These are phyloP conservation scores for Phyllachora maydis DNA, from an alignment of 2,329 filamentous ascomycete genomes.

Conservation along the genomic window DNA sequence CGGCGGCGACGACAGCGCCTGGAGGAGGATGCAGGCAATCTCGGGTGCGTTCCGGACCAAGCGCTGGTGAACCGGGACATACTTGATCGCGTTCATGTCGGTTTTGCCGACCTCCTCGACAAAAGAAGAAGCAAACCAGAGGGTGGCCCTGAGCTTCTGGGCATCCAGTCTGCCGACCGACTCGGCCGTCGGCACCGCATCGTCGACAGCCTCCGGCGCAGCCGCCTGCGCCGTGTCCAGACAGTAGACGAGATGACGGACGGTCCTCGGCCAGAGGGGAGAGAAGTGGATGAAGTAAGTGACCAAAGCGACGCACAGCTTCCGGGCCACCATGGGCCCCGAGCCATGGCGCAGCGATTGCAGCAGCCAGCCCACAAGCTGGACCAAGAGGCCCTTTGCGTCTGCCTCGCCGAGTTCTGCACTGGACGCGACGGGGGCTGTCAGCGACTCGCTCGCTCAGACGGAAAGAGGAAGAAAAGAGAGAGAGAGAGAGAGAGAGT, in stretches of 20 bases:
- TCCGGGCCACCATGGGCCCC: constrained; percentile 43
- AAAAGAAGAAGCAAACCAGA: constrained; percentile 44
- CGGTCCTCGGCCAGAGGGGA: constrained; percentile 40
- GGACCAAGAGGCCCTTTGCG: constrained; percentile 34
- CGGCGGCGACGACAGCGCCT: constrained; percentile 12
- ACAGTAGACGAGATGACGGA: constrained; percentile 42
- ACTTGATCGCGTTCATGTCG: constrained; percentile 37
- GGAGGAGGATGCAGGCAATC: constrained; percentile 16
- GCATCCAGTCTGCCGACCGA: constrained; percentile 23
- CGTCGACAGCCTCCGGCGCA: constrained; percentile 23
- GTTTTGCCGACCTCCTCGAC: constrained; percentile 49
- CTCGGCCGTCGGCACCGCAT: constrained; percentile 18
- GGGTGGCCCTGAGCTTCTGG: constrained; percentile 29
- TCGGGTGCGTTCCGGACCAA: constrained; percentile 19
- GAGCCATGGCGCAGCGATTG: constrained; percentile 27
- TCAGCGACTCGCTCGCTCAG: constrained; percentile 2
- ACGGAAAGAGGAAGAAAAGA: too few species aligned
- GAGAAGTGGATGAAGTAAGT: constrained; percentile 58
- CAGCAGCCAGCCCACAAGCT: constrained; percentile 42
- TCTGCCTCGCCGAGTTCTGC: constrained; percentile 34
- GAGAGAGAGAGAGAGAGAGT: too few species aligned
- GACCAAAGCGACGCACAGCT: constrained; percentile 58
- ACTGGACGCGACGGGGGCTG: too few species aligned
- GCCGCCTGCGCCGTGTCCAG: constrained; percentile 24
- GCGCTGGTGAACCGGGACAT: constrained; percentile 17